Evolutionary conservation across 2,329 filamentous ascomycete genomes (phyloP).

Genomic region (Alternaria postmessia): DNA sequence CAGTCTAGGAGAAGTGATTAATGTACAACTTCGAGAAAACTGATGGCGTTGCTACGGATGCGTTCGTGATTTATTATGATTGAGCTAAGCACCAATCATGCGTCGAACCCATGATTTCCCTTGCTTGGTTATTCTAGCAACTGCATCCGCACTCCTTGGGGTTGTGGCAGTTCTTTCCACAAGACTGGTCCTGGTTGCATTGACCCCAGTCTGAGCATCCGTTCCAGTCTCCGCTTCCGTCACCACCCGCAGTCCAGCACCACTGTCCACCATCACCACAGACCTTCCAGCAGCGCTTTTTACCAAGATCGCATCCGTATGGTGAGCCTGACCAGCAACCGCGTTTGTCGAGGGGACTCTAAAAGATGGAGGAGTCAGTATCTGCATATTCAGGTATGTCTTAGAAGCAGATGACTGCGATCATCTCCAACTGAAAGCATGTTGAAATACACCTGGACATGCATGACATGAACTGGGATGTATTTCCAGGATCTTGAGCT

Average conservation of each 20-base stretch:
- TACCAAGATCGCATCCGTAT: neutral
- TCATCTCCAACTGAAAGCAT: neutral
- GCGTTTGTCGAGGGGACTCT: neutral
- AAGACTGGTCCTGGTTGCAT: neutral
- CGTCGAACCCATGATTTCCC: neutral
- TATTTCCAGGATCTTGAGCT: neutral
- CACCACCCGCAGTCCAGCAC: conserved; percentile 1
- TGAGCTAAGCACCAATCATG: neutral
- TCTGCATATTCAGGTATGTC: neutral
- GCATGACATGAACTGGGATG: neutral
- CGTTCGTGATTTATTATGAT: neutral
- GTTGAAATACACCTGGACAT: neutral
- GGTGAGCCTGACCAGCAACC: neutral
- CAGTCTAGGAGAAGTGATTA: neutral
- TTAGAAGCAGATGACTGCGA: neutral
- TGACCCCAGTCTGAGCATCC: neutral
- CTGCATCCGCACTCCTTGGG: neutral
- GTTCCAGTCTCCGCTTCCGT: neutral
- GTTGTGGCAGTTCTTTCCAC: conserved; percentile 1
- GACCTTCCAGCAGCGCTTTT: conserved; percentile 5
- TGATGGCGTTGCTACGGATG: neutral
- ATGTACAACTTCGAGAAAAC: neutral
- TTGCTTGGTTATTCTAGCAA: neutral
- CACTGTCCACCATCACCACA: conserved; percentile 2
- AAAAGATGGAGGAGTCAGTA: neutral